Evolutionary conservation across 225 moss, liverwort and hornwort genomes (phyloP).

Genomic region (Sphagnum tenellum): DNA sequence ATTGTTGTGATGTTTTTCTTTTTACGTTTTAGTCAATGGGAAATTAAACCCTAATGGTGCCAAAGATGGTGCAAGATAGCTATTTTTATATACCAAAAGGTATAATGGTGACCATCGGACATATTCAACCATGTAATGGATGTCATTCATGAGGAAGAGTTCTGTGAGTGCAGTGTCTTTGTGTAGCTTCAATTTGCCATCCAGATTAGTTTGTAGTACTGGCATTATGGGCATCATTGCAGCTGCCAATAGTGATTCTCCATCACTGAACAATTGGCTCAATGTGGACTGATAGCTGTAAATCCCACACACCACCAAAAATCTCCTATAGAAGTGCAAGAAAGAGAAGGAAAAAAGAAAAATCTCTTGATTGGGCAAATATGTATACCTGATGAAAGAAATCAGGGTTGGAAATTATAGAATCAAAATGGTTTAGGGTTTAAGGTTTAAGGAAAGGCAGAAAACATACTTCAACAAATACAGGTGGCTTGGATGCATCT

Average conservation of each 20-base stretch:
- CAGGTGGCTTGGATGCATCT: conserved; percentile 80
- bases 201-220: conserved; percentile 80
- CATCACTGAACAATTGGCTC: conserved; percentile 75
- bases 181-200: conserved; percentile 84
- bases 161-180: conserved; percentile 74
- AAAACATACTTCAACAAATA: conserved; percentile 74
- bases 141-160: conserved; percentile 93
- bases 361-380: background rate
- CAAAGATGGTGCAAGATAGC: background rate
- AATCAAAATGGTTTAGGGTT: too few relatives aligned
- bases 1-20: too few relatives aligned
- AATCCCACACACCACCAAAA: background rate
- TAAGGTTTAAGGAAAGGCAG: background rate
- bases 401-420: too few relatives aligned
- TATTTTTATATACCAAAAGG: background rate
- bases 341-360: background rate
- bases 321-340: background rate
- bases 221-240: conserved; percentile 81
- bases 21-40: too few relatives aligned
- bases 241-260: conserved; percentile 62
- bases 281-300: conserved; percentile 87
- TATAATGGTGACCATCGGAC: conserved; percentile 59
- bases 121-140: conserved; percentile 94
- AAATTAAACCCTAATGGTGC: too few relatives aligned
- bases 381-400: too few relatives aligned